Evolutionary conservation across 2,329 filamentous ascomycete genomes (phyloP).

Genomic region (Karstenula rhodostoma): DNA sequence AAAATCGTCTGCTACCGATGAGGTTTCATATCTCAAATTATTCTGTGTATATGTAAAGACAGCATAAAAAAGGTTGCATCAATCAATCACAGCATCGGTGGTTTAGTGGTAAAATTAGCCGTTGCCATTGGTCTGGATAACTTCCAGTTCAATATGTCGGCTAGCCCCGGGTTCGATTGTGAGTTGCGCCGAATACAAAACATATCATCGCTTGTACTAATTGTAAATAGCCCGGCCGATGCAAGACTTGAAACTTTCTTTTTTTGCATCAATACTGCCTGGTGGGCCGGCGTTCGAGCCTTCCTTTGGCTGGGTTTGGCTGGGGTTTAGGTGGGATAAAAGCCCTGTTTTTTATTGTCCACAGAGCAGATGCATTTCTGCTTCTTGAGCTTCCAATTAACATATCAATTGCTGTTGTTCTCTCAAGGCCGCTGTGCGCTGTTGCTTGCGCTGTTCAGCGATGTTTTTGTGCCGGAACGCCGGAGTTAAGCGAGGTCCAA

Average conservation of each 20-base stretch:
- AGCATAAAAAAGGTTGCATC: too few relatives aligned
- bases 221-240: neutral
- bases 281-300: too few relatives aligned
- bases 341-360: too few relatives aligned
- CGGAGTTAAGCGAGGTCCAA: neutral
- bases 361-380: too few relatives aligned
- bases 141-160: neutral
- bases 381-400: too few relatives aligned
- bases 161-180: constrained; percentile 12
- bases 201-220: too few relatives aligned
- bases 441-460: neutral
- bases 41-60: too few relatives aligned
- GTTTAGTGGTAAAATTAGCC: constrained; percentile 14
- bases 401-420: neutral
- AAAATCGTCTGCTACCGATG: too few relatives aligned
- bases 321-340: too few relatives aligned
- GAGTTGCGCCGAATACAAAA: too few relatives aligned
- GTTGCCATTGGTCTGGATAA: neutral
- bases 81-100: constrained; percentile 6
- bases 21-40: too few relatives aligned
- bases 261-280: too few relatives aligned
- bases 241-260: neutral
- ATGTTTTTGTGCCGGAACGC: neutral
- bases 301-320: neutral
- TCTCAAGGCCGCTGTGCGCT: neutral